A percentile compares a stretch with the other conserved stretches of the same genome.
phyloP scores from a whole-genome alignment of 2,329 filamentous ascomycete genomes.

The Calonectria hawksworthii region DNA sequence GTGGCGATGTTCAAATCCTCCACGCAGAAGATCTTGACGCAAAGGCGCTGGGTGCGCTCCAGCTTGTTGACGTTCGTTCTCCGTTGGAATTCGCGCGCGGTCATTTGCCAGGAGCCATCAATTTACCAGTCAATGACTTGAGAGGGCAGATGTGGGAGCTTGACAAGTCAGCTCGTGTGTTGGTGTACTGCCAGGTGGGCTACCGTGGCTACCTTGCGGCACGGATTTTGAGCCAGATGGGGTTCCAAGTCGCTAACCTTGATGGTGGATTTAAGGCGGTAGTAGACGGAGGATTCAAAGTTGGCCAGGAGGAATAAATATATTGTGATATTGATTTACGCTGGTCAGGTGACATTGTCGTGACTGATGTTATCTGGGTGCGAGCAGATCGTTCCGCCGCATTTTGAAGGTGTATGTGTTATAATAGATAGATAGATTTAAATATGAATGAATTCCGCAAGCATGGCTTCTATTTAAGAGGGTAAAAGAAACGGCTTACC shows the following conservation, averaged over 20 bases:
- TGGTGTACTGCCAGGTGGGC: conserved; percentile 10
- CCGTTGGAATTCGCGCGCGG: conserved; percentile 10
- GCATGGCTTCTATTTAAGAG: neutral
- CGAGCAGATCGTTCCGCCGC: neutral
- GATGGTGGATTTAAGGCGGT: conserved; percentile 2
- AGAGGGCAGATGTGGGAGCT: neutral
- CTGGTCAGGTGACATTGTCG: neutral
- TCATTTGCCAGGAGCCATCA: conserved; percentile 17
- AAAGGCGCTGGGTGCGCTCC: neutral
- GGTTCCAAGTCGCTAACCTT: neutral
- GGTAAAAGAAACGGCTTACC: neutral
- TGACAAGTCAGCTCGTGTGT: neutral
- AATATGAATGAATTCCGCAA: neutral
- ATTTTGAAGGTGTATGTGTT: neutral
- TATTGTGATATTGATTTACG: neutral
- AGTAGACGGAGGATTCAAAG: neutral
- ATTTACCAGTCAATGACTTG: conserved; percentile 17
- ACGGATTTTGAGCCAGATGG: neutral
- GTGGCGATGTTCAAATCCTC: conserved; percentile 23
- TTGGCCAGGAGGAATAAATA: neutral
- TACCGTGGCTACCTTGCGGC: conserved; percentile 8
- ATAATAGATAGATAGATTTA: neutral
- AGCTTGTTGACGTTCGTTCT: conserved; percentile 23
- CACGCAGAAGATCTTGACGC: conserved; percentile 16
- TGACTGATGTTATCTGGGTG: neutral